Conservation (phyloP, 2,329 filamentous ascomycete species). For the Diaporthe humulicola region DNA sequence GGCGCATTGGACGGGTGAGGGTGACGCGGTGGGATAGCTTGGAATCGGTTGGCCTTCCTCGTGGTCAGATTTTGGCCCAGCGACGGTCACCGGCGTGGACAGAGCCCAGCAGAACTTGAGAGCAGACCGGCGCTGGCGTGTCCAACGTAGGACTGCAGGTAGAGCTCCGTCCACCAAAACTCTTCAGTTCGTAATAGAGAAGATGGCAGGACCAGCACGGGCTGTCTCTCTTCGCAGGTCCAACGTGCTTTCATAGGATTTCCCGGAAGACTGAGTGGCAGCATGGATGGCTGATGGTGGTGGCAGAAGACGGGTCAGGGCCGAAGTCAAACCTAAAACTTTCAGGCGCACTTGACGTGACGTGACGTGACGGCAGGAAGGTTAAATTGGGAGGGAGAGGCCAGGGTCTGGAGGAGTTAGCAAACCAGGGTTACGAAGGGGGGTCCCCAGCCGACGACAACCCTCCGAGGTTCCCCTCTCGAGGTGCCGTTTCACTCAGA, state of each 20-base stretch:
- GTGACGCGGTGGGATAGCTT: not conserved
- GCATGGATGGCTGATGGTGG: constrained; percentile 9
- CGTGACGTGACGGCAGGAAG: not conserved
- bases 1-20: constrained; percentile 17
- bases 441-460: not conserved
- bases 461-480: not conserved
- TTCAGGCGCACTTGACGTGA: not conserved
- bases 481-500: not conserved
- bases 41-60: not conserved
- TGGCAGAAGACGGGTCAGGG: not conserved
- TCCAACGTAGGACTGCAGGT: constrained; percentile 36
- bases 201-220: not conserved
- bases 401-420: not conserved
- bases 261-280: not conserved
- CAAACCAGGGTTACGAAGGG: no score
- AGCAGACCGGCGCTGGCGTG: constrained; percentile 9
- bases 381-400: no score
- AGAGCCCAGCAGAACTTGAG: not conserved
- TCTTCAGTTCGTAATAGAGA: not conserved
- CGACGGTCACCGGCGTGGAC: not conserved
- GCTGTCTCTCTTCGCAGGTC: not conserved
- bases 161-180: not conserved
- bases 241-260: not conserved
- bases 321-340: not conserved
- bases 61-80: not conserved